Base-by-base conservation (phyloP, 495 filamentous ascomycete genomes). In the Clohesyomyces aquaticus region DNA sequence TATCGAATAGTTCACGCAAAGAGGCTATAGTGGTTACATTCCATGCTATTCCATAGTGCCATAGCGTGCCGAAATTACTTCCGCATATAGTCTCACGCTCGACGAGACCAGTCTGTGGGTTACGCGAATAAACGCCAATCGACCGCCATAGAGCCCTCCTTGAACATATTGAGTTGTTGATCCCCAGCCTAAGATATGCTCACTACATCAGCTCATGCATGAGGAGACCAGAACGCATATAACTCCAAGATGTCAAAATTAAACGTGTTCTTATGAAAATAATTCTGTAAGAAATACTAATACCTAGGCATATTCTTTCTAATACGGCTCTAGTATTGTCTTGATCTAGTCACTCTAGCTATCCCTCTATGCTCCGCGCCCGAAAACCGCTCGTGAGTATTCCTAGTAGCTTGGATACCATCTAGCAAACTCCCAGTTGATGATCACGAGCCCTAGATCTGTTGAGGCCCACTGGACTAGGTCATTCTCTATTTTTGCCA, bases 391-490 rank as follows among this genome's bases (percentile, higher is more conserved):
- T 48, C 41, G 61, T 42, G 50, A 49, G 62, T 68, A 69, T 65
- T 75, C 72, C 71, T 69, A 72, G 55, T 73, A 75, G 29, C 56
- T 69, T 47, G 73, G 74, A 63, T 71, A 74, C 74, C 74, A 76
- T 11, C 65, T 65, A 41, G 73, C 62, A 63, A 19, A 61, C 53
- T 76, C 73, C 73, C 73, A 75, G 61, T 76, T 71, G 45, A 76
- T 68, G 10, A 76, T 57, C 10, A 66, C 60, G 21, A 54, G 35
- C 32, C 14, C 32, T 38, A 38, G 32, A 14, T 38, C 32, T 2
- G 64, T 48, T 23, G 16, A 4, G 21, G 8, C 21, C 16, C 16
- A 23, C 21, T n/a, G 59, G 35, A 73, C 55, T 38, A 6, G 32
- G 32, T 14, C 32, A 14, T 38, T 38, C 14, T 38, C 32, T 38